phyloP scores from a whole-genome alignment of 495 filamentous ascomycete species.

The Friedmanniomyces simplex region DNA sequence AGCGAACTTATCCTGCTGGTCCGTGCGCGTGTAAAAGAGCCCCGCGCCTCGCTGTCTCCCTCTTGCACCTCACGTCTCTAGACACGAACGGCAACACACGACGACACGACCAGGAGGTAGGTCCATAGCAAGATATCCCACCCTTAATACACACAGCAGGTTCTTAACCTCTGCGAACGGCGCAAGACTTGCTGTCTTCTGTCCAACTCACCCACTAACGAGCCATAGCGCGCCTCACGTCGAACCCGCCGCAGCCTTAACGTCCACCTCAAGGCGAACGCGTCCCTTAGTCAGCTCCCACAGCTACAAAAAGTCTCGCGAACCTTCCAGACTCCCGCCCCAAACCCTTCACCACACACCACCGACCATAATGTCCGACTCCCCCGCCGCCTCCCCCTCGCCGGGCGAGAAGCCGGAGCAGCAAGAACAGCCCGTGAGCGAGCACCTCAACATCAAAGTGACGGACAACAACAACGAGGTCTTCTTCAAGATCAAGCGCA shows the following conservation, averaged over 20 bases:
- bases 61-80: background rate
- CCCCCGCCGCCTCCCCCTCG: conserved; percentile 31
- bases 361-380: conserved; percentile 44
- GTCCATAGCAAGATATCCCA: background rate
- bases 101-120: background rate
- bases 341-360: background rate
- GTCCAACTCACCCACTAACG: too few relatives aligned
- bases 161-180: too few relatives aligned
- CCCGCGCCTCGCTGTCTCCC: background rate
- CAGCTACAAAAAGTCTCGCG: background rate
- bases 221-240: too few relatives aligned
- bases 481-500: conserved; percentile 99
- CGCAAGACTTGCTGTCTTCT: too few relatives aligned
- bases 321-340: background rate
- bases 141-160: too few relatives aligned
- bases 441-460: conserved; percentile 99
- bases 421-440: conserved; percentile 42
- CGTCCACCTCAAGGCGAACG: too few relatives aligned
- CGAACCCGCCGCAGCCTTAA: too few relatives aligned
- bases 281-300: too few relatives aligned
- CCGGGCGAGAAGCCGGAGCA: conserved; percentile 44
- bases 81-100: background rate
- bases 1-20: too few relatives aligned
- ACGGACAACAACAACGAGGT: conserved; percentile 99
- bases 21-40: background rate